These are phyloP conservation scores for Aspergillus nanangensis DNA, from an alignment of 495 filamentous ascomycete genomes.

Conservation along the genomic window DNA sequence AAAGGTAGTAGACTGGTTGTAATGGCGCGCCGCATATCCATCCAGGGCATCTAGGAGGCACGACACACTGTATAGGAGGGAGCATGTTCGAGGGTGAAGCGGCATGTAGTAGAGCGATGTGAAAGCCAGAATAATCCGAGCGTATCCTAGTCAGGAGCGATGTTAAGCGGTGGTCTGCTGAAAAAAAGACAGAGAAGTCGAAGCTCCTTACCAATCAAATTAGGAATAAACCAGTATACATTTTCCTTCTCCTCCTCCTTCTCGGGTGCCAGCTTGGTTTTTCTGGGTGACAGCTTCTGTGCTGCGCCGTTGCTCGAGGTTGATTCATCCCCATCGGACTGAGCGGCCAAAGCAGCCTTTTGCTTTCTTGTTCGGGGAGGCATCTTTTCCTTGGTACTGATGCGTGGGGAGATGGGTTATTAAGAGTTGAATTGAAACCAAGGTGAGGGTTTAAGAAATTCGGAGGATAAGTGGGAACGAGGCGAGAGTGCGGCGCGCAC, in stretches of 20 bases:
- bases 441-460: too few species aligned
- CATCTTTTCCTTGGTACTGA: constrained; percentile 24
- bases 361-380: constrained; percentile 39
- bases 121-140: constrained; percentile 80
- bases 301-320: constrained; percentile 26
- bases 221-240: constrained; percentile 93
- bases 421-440: too few species aligned
- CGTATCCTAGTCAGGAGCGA: constrained; percentile 65
- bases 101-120: constrained; percentile 98
- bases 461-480: constrained; percentile 7
- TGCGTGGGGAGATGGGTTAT: too few species aligned
- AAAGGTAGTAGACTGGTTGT: constrained; percentile 87
- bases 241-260: constrained; percentile 61
- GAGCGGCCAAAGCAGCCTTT: constrained; percentile 34
- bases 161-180: too few species aligned
- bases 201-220: constrained; percentile 78
- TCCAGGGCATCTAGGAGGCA: constrained; percentile 94
- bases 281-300: constrained; percentile 23
- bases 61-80: constrained; percentile 82
- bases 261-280: constrained; percentile 16
- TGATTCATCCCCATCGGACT: constrained; percentile 32
- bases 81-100: constrained; percentile 90
- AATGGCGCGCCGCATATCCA: constrained; percentile 82
- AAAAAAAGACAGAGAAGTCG: too few species aligned
- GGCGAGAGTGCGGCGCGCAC: background rate